These are phyloP conservation scores for Leccinum subgranulosum DNA, from an alignment of 768 basidiomycete genomes.

Conservation along the genomic window DNA sequence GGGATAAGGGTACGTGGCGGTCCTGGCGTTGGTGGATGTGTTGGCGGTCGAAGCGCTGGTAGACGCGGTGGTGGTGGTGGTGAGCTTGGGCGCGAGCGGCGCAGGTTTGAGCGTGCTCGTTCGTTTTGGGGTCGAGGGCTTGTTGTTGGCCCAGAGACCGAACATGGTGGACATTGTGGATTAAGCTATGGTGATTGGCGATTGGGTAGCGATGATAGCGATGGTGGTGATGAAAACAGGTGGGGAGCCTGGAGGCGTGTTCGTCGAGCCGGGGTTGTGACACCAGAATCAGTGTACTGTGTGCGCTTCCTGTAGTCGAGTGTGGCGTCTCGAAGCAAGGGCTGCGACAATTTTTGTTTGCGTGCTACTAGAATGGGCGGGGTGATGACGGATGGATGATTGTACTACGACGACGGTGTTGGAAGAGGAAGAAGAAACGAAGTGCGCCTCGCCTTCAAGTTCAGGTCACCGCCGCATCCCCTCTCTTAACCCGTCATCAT, in stretches of 20 bases:
- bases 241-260: too few species aligned
- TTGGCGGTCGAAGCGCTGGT: background rate
- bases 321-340: too few species aligned
- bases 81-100: conserved; percentile 25
- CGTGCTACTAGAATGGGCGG: too few species aligned
- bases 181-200: background rate
- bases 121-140: conserved; percentile 18
- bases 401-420: background rate
- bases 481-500: too few species aligned
- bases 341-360: too few species aligned
- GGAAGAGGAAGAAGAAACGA: background rate
- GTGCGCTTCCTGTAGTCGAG: too few species aligned
- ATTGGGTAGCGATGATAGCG: background rate
- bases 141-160: conserved; percentile 8
- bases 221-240: background rate
- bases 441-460: background rate
- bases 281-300: too few species aligned
- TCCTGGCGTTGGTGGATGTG: background rate
- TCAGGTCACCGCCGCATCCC: too few species aligned
- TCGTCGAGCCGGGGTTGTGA: too few species aligned
- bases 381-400: background rate
- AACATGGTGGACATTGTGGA: background rate
- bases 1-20: background rate
- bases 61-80: conserved; percentile 1
- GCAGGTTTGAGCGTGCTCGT: conserved; percentile 12